Conservation (phyloP, 352 stramenopile genomes). For the Phytophthora pini region DNA sequence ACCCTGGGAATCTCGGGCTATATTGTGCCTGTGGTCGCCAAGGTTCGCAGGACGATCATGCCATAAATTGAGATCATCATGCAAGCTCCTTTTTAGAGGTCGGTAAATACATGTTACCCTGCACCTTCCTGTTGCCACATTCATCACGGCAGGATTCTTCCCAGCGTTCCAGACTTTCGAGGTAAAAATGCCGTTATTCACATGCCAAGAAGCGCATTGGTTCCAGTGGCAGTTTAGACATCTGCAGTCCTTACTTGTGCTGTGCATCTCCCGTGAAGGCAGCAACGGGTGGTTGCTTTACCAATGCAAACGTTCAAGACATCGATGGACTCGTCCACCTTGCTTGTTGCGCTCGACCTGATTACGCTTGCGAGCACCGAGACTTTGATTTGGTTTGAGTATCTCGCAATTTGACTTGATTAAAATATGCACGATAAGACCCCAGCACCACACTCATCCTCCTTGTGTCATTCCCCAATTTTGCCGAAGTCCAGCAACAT, state of each 20-base stretch:
- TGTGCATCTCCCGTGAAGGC: too few relatives aligned
- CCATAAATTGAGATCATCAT: constrained; percentile 34
- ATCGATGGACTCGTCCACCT: too few relatives aligned
- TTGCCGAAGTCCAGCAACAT: constrained; percentile 7
- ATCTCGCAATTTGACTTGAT: constrained; percentile 16
- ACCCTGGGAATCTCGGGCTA: constrained; percentile 82
- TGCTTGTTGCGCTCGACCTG: constrained; percentile 23
- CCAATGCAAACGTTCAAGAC: too few relatives aligned
- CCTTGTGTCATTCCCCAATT: constrained; percentile 19
- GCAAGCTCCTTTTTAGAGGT: neutral
- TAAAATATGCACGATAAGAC: constrained; percentile 9
- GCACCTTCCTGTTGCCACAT: neutral
- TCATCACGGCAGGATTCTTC: too few relatives aligned
- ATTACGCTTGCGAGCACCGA: constrained; percentile 23
- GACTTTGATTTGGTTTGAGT: constrained; percentile 22
- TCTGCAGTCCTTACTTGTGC: too few relatives aligned
- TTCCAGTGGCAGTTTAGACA: too few relatives aligned
- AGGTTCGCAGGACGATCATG: constrained; percentile 51
- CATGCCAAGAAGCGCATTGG: too few relatives aligned
- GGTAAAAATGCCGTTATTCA: too few relatives aligned
- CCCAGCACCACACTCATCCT: constrained; percentile 2
- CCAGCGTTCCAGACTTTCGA: too few relatives aligned
- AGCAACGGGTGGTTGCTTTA: too few relatives aligned
- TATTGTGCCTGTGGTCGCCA: constrained; percentile 73
- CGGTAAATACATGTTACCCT: constrained; percentile 7